Percentiles rank a stretch among this genome's conserved stretches.
These are phyloP conservation scores for Neurospora sp. DNA, from an alignment of 2,329 filamentous ascomycete species.

Conservation along the genomic window DNA sequence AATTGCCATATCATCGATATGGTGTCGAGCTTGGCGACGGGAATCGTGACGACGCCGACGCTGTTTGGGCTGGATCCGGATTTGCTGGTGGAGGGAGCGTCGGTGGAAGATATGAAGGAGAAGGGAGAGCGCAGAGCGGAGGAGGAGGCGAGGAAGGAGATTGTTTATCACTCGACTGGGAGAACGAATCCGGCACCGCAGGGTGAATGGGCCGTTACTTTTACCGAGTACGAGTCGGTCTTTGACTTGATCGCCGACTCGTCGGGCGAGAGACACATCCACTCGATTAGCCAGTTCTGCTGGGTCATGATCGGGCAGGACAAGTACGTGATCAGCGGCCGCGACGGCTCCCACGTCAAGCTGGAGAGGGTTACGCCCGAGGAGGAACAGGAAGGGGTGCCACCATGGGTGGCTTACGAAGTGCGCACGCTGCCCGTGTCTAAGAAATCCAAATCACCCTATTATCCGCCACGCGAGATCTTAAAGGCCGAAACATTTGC, in stretches of 20 bases:
- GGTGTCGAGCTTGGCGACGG: slow-evolving; percentile 74
- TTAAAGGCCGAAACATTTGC: slow-evolving; percentile 55
- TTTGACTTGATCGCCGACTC: slow-evolving; percentile 81
- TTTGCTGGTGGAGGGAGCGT: slow-evolving; percentile 61
- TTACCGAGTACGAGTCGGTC: slow-evolving; percentile 88
- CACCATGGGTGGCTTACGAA: slow-evolving; percentile 34
- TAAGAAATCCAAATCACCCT: slow-evolving; percentile 43
- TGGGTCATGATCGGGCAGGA: slow-evolving; percentile 74
- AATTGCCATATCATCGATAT: slow-evolving; percentile 96
- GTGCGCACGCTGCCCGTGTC: slow-evolving; percentile 36
- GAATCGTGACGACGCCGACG: slow-evolving; percentile 83
- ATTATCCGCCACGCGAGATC: slow-evolving; percentile 51
- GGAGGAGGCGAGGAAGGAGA: slow-evolving; percentile 27
- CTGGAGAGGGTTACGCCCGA: slow-evolving; percentile 34
- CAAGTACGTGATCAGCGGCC: slow-evolving; percentile 60
- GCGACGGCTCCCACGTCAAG: slow-evolving; percentile 50
- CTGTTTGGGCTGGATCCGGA: slow-evolving; percentile 84
- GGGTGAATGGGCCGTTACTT: slow-evolving; percentile 45
- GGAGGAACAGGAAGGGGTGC: slow-evolving; percentile 16
- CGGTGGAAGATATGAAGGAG: slow-evolving; percentile 48
- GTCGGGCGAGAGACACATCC: slow-evolving; percentile 67
- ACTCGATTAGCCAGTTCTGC: slow-evolving; percentile 60
- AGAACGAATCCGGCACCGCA: slow-evolving; percentile 4
- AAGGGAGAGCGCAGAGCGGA: slow-evolving; percentile 39
- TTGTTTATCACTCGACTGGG: slow-evolving; percentile 6